Evolutionary conservation across 495 filamentous ascomycete species (phyloP), one percentile per base, ranked within the genome.

Genomic region (Trichocladium antarcticum): DNA sequence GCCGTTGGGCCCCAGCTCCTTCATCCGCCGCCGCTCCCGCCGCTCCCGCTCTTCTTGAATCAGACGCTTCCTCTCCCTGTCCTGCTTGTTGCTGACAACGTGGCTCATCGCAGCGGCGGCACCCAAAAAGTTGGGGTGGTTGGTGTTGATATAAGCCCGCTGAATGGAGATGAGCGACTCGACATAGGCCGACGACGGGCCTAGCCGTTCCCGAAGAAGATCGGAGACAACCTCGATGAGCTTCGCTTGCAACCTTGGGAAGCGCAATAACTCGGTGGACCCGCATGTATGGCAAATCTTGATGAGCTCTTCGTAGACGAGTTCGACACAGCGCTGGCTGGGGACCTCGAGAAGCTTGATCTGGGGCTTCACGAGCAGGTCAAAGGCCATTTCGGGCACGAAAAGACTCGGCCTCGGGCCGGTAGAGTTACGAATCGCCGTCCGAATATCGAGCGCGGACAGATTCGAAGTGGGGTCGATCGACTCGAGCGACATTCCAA

Each of bases 271-370:
- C 64, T 99, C 92, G 20, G 84, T 90, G 4, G 87, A 95, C 39
- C 93, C 93, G 70, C 92, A 99, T 1, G 92, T 99, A 64, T 99
- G 92, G 64, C 92, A 93, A 47, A 99, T 96, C 66, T 99, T 99
- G 68, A 99, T 99, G 9, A 99, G 77, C 63, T 99, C 92, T 62
- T 99, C 92, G 61, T 99, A 99, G 0, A 99, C 92, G 16, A 97
- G 74, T 66, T 99, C 93, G 22, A 99, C 92, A 58, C 92, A 99
- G 54, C 92, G 78, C 60, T 99, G 93, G 54, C 87, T 89, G 7
- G 92, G 92, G n/a, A 87, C 76, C 64, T 97, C 93, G 3, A 99
- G 74, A 36, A 99, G 76, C 65, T 96, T 95, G 63, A 99, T 99
- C 64, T 99, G 92, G 5, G 92, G 92, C 67, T 97, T 99, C 17